Evolutionary conservation across 805 yeast genomes (phyloP).

Genomic region (Metschnikowia picachoensis): DNA sequence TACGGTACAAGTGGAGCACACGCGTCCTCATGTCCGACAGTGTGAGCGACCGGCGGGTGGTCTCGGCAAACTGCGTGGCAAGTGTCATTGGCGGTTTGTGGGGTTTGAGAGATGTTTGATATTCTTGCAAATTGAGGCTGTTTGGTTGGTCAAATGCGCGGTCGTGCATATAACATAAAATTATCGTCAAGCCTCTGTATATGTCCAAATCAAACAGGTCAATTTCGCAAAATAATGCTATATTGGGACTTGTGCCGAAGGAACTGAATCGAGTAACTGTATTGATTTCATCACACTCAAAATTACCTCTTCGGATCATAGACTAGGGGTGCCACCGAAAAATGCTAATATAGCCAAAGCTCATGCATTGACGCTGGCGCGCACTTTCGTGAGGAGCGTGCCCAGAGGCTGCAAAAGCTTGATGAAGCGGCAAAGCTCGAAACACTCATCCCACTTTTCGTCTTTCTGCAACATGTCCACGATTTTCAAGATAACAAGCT

Average conservation of each 20-base stretch:
- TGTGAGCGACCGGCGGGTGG: slow-evolving; percentile 63
- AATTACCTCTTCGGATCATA: no score
- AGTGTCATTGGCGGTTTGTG: slow-evolving; percentile 41
- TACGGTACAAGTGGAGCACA: slow-evolving; percentile 68
- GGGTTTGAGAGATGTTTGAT: not conserved
- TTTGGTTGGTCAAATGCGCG: slow-evolving; percentile 18
- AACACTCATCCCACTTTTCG: slow-evolving; percentile 50
- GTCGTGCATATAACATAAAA: slow-evolving; percentile 15
- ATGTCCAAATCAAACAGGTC: no score
- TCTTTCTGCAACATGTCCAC: slow-evolving; percentile 39
- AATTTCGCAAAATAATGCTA: no score
- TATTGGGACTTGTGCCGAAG: no score
- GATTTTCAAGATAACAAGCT: slow-evolving; percentile 39
- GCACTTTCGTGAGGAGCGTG: slow-evolving; percentile 19
- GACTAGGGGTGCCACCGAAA: no score
- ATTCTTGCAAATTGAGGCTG: slow-evolving; percentile 11
- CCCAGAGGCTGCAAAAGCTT: slow-evolving; percentile 47
- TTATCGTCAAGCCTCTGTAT: no score
- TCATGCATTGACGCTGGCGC: not conserved
- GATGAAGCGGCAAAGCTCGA: slow-evolving; percentile 51
- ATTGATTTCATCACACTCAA: no score
- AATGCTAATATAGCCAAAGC: no score
- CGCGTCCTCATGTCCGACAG: slow-evolving; percentile 59
- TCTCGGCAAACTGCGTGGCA: slow-evolving; percentile 81
- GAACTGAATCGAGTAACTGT: no score